These are phyloP conservation scores for Dillenia turbinata DNA, from an alignment of 164 flowering plant species.

Conservation along the genomic window DNA sequence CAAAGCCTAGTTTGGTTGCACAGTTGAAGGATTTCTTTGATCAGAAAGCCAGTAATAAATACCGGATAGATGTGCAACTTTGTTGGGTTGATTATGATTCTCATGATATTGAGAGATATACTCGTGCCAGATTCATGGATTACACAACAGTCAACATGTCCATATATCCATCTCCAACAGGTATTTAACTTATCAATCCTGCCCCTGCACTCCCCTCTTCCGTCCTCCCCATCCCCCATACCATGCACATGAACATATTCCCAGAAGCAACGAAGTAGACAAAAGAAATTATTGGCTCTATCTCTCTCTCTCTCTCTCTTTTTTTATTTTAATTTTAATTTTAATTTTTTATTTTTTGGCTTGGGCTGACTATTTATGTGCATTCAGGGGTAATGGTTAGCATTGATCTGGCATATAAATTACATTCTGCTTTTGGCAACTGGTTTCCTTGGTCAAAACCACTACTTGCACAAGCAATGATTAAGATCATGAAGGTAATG, in stretches of 20 bases:
- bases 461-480: slow-evolving; percentile 94
- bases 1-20: slow-evolving; percentile 96
- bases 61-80: slow-evolving; percentile 99
- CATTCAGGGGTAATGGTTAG: slow-evolving; percentile 96
- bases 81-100: slow-evolving; percentile 99
- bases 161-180: slow-evolving; percentile 98
- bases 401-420: slow-evolving; percentile 90
- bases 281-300: too few species aligned
- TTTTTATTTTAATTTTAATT: too few species aligned
- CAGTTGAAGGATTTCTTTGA: slow-evolving; percentile 98
- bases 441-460: slow-evolving; percentile 99
- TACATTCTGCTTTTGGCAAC: slow-evolving; percentile 99
- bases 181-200: slow-evolving; percentile 24
- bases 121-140: slow-evolving; percentile 97
- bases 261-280: too few species aligned
- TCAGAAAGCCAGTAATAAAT: slow-evolving; percentile 97
- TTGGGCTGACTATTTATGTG: not conserved
- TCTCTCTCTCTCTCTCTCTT: too few species aligned
- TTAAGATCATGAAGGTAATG: slow-evolving; percentile 96
- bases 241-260: too few species aligned
- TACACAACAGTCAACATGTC: slow-evolving; percentile 99
- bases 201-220: not conserved
- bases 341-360: too few species aligned
- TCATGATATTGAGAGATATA: slow-evolving; percentile 97
- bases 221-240: too few species aligned